Conservation (phyloP, 2,329 filamentous ascomycete genomes). For the Gremmenia infestans region DNA sequence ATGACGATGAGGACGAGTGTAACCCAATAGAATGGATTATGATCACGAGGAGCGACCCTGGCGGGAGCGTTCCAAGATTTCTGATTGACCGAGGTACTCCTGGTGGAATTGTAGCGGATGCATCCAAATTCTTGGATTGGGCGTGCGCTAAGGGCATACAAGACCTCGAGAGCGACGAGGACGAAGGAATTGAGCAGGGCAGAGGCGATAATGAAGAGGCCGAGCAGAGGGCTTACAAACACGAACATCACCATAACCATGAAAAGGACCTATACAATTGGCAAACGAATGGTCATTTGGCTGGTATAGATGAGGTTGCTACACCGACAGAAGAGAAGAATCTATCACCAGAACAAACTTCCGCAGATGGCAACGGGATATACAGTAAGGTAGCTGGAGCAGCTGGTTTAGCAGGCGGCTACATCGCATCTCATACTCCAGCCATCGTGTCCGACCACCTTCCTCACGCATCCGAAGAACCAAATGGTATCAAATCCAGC, state of each 20-base stretch:
- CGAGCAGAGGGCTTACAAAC: slow-evolving; percentile 15
- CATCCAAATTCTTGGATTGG: slow-evolving; percentile 66
- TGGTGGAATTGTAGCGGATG: slow-evolving; percentile 58
- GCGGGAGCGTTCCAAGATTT: slow-evolving; percentile 65
- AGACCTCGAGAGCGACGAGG: slow-evolving; percentile 25
- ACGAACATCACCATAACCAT: slow-evolving; percentile 15
- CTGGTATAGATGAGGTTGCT: slow-evolving; percentile 21
- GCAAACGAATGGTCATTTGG: slow-evolving; percentile 28
- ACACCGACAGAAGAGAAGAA: slow-evolving; percentile 2
- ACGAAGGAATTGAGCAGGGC: slow-evolving; percentile 7
- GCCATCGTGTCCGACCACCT: slow-evolving; percentile 27
- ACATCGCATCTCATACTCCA: slow-evolving; percentile 35
- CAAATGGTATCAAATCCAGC: neutral
- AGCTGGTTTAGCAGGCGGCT: slow-evolving; percentile 45
- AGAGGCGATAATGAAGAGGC: slow-evolving; percentile 17
- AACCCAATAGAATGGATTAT: slow-evolving; percentile 72
- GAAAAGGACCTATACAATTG: slow-evolving; percentile 31
- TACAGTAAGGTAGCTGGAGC: slow-evolving; percentile 53
- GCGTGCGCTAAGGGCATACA: slow-evolving; percentile 42
- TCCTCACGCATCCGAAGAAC: slow-evolving; percentile 14
- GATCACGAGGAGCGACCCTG: slow-evolving; percentile 69
- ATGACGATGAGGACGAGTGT: slow-evolving; percentile 44
- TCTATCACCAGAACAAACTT: neutral
- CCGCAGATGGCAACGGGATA: slow-evolving; percentile 38
- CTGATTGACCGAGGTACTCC: slow-evolving; percentile 69